Evolutionary conservation across 352 stramenopile genomes (phyloP).

Genomic region (Pythium myriotylum): DNA sequence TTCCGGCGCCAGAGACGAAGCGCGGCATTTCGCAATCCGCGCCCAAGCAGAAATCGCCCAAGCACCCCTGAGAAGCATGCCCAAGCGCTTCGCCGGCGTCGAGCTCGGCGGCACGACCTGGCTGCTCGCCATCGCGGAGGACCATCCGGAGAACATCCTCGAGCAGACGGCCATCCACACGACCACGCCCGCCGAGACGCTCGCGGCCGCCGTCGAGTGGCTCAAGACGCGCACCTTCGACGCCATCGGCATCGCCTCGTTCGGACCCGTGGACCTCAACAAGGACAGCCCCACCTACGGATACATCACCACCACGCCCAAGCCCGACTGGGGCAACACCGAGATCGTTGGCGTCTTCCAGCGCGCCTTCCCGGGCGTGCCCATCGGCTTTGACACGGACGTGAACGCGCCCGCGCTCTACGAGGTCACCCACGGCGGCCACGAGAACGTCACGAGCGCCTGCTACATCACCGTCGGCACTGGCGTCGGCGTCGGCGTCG

Average conservation of each 20-base stretch:
- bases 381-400: conserved; percentile 96
- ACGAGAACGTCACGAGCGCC: conserved; percentile 73
- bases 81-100: conserved; percentile 56
- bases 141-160: conserved; percentile 89
- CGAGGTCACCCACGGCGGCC: conserved; percentile 87
- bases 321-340: conserved; percentile 91
- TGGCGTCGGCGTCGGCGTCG: conserved; percentile 94
- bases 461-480: conserved; percentile 97
- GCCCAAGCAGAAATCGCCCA: conserved; percentile 6
- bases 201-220: conserved; percentile 78
- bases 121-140: conserved; percentile 90
- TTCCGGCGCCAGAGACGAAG: background rate
- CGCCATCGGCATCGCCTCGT: conserved; percentile 93
- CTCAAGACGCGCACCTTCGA: conserved; percentile 83
- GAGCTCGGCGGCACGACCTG: conserved; percentile 97
- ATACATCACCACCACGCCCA: conserved; percentile 95
- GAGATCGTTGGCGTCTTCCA: conserved; percentile 76
- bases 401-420: conserved; percentile 97
- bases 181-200: conserved; percentile 85
- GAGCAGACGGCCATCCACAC: conserved; percentile 83
- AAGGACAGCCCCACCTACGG: conserved; percentile 85
- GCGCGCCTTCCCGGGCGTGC: conserved; percentile 67
- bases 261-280: conserved; percentile 92
- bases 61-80: conserved; percentile 8
- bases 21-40: conserved; percentile 13